Conservation (phyloP, 345 rosid species). For the Dipteronia dyeriana region DNA sequence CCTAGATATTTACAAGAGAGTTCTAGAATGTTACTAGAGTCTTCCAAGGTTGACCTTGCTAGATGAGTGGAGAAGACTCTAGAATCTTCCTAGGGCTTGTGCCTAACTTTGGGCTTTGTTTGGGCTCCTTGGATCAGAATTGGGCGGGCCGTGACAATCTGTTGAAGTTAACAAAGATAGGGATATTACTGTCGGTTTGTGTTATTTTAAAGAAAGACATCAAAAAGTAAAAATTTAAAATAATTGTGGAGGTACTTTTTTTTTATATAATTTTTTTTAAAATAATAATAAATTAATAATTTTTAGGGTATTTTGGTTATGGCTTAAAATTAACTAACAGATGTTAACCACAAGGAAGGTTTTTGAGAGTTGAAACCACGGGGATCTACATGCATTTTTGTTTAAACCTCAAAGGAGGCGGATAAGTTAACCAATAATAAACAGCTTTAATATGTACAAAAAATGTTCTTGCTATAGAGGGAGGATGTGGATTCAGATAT, state of each 20-base stretch:
- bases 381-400: neutral
- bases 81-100: no score
- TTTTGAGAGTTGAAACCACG: neutral
- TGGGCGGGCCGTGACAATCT: no score
- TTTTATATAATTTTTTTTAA: neutral
- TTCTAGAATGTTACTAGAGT: no score
- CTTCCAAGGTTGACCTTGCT: no score
- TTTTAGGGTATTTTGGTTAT: neutral
- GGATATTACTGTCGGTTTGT: neutral
- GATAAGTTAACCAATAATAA: conserved; percentile 1
- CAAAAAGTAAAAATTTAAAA: neutral
- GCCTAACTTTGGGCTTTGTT: no score
- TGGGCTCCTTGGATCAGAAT: no score
- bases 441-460: neutral
- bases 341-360: neutral
- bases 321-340: neutral
- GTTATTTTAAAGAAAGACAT: neutral
- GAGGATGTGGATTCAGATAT: neutral
- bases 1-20: no score
- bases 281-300: neutral
- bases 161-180: no score
- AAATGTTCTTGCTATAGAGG: neutral
- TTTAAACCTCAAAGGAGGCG: neutral
- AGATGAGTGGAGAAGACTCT: no score
- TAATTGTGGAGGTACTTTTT: neutral